A percentile compares a stretch with the other conserved stretches of the same genome.
These are phyloP conservation scores for Lepraria neglecta DNA, from an alignment of 495 filamentous ascomycete species.

Conservation along the genomic window DNA sequence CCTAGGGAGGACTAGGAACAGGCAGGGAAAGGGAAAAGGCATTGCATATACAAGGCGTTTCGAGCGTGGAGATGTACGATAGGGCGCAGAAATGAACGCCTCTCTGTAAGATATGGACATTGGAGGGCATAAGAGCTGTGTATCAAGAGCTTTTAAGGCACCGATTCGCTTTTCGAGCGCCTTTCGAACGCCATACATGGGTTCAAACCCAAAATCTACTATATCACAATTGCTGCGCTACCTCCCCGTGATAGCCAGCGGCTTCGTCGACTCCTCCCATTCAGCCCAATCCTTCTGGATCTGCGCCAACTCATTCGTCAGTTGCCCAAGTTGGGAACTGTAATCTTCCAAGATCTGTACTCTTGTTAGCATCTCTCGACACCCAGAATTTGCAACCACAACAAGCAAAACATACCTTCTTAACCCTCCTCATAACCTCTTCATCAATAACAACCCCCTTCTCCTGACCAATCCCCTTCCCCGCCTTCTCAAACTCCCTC, in stretches of 20 bases:
- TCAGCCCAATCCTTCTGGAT: constrained; percentile 74
- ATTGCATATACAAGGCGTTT: background rate
- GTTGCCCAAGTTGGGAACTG: constrained; percentile 75
- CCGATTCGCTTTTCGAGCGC: background rate
- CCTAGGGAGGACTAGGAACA: no score
- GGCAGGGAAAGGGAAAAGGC: no score
- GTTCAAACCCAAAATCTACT: constrained; percentile 1
- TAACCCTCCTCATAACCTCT: constrained; percentile 69
- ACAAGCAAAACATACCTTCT: constrained; percentile 59
- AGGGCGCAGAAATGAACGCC: background rate
- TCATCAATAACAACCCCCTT: constrained; percentile 61
- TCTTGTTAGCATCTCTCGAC: background rate
- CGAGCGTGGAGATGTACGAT: background rate
- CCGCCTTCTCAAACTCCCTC: constrained; percentile 66
- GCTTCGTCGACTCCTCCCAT: constrained; percentile 41
- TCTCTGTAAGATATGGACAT: background rate
- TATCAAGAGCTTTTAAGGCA: background rate
- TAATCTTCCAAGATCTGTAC: constrained; percentile 82
- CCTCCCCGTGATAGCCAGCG: constrained; percentile 2
- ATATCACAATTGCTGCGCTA: background rate
- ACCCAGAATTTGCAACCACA: background rate
- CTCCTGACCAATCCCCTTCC: constrained; percentile 43
- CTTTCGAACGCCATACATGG: constrained; percentile 1
- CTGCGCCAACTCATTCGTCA: constrained; percentile 73
- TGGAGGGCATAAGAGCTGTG: background rate